phyloP scores from a whole-genome alignment of 805 yeast genomes.

The Kuraishia hungarica region DNA sequence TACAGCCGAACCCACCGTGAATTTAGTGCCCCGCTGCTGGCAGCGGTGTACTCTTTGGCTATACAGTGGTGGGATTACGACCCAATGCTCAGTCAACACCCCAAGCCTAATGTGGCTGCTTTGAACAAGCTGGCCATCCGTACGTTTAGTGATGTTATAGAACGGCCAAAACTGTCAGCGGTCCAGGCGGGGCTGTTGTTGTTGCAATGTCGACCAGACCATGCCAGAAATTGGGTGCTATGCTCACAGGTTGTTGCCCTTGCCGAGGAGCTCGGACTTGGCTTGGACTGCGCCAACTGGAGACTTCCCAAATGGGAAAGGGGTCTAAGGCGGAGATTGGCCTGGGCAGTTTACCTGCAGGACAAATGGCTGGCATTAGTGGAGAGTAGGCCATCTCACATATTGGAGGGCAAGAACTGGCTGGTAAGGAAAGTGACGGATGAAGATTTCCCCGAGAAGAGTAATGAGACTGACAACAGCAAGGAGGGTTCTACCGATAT shows the following conservation, averaged over 20 bases:
- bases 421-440: conserved; percentile 56
- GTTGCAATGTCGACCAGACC: conserved; percentile 52
- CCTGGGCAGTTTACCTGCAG: conserved; percentile 93
- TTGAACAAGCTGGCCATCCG: conserved; percentile 60
- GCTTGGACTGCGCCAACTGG: conserved; percentile 89
- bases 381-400: conserved; percentile 81
- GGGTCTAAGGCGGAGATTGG: conserved; percentile 75
- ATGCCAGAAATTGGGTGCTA: conserved; percentile 71
- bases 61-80: conserved; percentile 93
- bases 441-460: conserved; percentile 75
- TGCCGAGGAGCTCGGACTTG: conserved; percentile 86
- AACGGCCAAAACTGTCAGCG: conserved; percentile 83
- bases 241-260: conserved; percentile 82
- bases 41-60: conserved; percentile 84
- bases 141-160: conserved; percentile 63
- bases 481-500: conserved; percentile 60
- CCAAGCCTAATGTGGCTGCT: conserved; percentile 70
- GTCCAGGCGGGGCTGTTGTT: conserved; percentile 83
- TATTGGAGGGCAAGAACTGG: conserved; percentile 71
- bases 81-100: conserved; percentile 62
- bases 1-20: conserved; percentile 87
- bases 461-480: conserved; percentile 27
- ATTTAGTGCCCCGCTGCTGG: conserved; percentile 82
- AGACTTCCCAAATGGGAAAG: conserved; percentile 93
- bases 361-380: conserved; percentile 85